Evolutionary conservation across 179 eudicot species (phyloP).

Genomic region (Carnegiea gigantea): DNA sequence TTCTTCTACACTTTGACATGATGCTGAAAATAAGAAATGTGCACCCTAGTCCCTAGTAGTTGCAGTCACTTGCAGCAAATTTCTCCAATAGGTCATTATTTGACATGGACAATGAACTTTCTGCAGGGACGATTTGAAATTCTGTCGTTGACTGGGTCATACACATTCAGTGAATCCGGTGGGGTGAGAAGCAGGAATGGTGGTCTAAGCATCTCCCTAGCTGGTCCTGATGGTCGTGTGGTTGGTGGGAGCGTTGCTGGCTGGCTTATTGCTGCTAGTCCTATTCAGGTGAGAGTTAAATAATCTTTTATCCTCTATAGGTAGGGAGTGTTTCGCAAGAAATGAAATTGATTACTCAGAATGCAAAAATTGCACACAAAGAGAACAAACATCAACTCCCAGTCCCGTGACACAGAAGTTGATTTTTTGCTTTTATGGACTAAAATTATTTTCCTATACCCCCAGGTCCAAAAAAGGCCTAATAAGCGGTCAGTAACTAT

Average conservation of each 20-base stretch:
- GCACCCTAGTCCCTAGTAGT: not conserved
- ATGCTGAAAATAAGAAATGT: not conserved
- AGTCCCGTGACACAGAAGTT: not conserved
- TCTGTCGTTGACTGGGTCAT: slow-evolving; percentile 77
- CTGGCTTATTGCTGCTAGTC: slow-evolving; percentile 71
- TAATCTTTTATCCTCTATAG: not conserved
- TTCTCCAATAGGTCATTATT: not conserved
- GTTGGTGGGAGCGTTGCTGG: slow-evolving; percentile 92
- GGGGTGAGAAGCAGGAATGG: slow-evolving; percentile 67
- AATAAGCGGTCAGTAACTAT: too few relatives aligned
- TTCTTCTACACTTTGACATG: slow-evolving; percentile 5
- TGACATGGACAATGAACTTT: not conserved
- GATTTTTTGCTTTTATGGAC: not conserved
- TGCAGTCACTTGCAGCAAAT: not conserved
- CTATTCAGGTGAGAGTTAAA: slow-evolving; percentile 64
- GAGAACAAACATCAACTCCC: too few relatives aligned
- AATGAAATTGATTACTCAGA: not conserved
- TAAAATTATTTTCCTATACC: not conserved
- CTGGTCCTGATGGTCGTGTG: slow-evolving; percentile 93
- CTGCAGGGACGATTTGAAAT: slow-evolving; percentile 93
- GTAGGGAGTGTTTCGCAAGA: not conserved
- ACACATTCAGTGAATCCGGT: slow-evolving; percentile 49
- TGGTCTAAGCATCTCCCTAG: slow-evolving; percentile 77
- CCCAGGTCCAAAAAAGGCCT: too few relatives aligned
- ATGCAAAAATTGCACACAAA: too few relatives aligned